A percentile compares a stretch with the other conserved stretches of the same genome.
These are phyloP conservation scores for Eucalyptus marginata DNA, from an alignment of 345 rosid species.

Conservation along the genomic window DNA sequence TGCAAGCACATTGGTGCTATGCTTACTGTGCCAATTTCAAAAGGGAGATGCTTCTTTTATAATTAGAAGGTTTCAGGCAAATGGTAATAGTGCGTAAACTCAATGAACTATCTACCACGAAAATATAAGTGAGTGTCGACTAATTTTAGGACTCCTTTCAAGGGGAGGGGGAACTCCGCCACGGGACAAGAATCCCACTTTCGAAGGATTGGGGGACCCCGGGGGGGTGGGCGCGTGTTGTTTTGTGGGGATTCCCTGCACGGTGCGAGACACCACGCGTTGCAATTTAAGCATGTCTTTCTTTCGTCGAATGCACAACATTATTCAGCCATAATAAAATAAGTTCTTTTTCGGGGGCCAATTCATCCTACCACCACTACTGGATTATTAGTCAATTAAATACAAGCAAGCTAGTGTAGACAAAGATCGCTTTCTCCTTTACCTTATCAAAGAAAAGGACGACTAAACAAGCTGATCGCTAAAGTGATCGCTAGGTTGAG, in stretches of 20 bases:
- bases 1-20: not conserved
- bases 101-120: not conserved
- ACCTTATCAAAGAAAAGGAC: not conserved
- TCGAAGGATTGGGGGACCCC: not conserved
- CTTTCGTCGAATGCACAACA: not conserved
- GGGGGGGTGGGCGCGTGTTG: too few species aligned
- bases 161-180: not conserved
- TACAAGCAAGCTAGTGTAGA: not conserved
- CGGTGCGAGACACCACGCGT: not conserved
- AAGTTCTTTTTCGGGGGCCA: not conserved
- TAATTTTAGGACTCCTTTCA: not conserved
- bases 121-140: not conserved
- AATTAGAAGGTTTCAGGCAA: not conserved
- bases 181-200: not conserved
- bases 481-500: not conserved
- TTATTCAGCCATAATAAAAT: not conserved
- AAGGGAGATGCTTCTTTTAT: not conserved
- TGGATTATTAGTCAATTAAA: not conserved
- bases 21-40: not conserved
- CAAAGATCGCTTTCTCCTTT: not conserved
- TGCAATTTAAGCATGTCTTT: not conserved
- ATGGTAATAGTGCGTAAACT: not conserved
- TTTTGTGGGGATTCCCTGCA: not conserved
- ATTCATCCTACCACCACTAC: not conserved
- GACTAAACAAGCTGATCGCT: not conserved